Percentiles rank a stretch among this genome's conserved stretches.
Conservation (phyloP, 345 rosid species). For the Heritiera littoralis region DNA sequence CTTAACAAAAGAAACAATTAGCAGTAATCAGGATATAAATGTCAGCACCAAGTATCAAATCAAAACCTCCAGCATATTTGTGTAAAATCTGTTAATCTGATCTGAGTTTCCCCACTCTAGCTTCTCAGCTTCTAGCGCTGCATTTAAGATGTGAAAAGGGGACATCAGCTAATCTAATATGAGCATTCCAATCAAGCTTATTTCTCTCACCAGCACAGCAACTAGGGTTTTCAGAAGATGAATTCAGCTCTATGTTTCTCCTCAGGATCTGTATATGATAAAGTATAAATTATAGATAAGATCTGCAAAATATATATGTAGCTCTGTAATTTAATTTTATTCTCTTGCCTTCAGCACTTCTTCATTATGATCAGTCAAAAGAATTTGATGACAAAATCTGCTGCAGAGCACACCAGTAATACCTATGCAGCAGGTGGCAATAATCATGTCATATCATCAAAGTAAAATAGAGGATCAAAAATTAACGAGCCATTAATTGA, state of each 20-base stretch:
- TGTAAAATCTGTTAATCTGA: conserved; percentile 57
- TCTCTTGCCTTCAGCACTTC: conserved; percentile 93
- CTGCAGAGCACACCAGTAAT: conserved; percentile 89
- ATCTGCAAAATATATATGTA: conserved; percentile 11
- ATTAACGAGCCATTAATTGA: background rate
- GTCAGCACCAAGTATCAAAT: conserved; percentile 93
- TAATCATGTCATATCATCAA: conserved; percentile 11
- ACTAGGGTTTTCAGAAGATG: conserved; percentile 43
- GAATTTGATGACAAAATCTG: conserved; percentile 68
- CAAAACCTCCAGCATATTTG: conserved; percentile 67
- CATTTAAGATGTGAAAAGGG: conserved; percentile 27
- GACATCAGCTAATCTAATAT: conserved; percentile 24
- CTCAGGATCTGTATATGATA: conserved; percentile 62
- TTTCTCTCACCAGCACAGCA: conserved; percentile 61
- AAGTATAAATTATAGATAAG: conserved; percentile 23
- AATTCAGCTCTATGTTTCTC: conserved; percentile 75
- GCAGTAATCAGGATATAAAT: conserved; percentile 72
- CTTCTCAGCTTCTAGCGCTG: conserved; percentile 76
- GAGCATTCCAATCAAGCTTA: background rate
- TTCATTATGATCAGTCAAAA: conserved; percentile 88
- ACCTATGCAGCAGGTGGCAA: conserved; percentile 44
- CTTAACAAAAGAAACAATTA: conserved; percentile 3
- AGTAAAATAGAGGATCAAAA: background rate
- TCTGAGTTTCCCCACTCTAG: conserved; percentile 86
- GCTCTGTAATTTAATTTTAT: conserved; percentile 17